phyloP scores from a whole-genome alignment of 1,284 basidiomycete genomes.

The Coniferiporia weirii region DNA sequence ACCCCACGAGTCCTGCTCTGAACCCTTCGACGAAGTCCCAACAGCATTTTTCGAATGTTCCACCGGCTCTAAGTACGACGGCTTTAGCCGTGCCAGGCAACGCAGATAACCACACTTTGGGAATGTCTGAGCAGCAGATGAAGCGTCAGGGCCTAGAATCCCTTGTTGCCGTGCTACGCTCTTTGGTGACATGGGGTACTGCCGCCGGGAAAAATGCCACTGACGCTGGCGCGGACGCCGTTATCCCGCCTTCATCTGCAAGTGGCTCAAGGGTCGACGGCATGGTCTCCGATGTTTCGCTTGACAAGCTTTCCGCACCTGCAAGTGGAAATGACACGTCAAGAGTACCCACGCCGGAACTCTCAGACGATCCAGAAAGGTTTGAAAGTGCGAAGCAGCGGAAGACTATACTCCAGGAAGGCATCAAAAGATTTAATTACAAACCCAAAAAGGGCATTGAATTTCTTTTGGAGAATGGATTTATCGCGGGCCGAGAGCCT shows the following conservation, averaged over 20 bases:
- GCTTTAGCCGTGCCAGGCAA: constrained; percentile 64
- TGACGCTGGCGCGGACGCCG: constrained; percentile 39
- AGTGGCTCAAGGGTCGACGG: constrained; percentile 50
- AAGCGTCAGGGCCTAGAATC: constrained; percentile 88
- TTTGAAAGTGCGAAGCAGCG: constrained; percentile 97
- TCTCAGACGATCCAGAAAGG: constrained; percentile 81
- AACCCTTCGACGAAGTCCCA: constrained; percentile 47
- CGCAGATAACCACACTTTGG: constrained; percentile 59
- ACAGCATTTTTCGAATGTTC: constrained; percentile 39
- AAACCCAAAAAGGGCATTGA: constrained; percentile 94
- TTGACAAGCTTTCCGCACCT: constrained; percentile 43
- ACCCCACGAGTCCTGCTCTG: constrained; percentile 55
- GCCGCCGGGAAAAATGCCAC: constrained; percentile 45
- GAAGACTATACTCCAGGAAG: constrained; percentile 93
- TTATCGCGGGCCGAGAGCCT: constrained; percentile 76
- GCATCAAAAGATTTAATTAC: constrained; percentile 97
- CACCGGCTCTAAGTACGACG: constrained; percentile 62
- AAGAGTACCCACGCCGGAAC: constrained; percentile 69
- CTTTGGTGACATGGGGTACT: constrained; percentile 87
- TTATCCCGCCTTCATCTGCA: constrained; percentile 38
- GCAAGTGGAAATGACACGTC: constrained; percentile 45
- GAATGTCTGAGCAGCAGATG: constrained; percentile 78
- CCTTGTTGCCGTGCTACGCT: constrained; percentile 80
- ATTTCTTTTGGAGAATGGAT: constrained; percentile 86
- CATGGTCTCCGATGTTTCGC: constrained; percentile 48